phyloP scores from a whole-genome alignment of 2,329 filamentous ascomycete species.

The Paraphaeosphaeria sporulosa region DNA sequence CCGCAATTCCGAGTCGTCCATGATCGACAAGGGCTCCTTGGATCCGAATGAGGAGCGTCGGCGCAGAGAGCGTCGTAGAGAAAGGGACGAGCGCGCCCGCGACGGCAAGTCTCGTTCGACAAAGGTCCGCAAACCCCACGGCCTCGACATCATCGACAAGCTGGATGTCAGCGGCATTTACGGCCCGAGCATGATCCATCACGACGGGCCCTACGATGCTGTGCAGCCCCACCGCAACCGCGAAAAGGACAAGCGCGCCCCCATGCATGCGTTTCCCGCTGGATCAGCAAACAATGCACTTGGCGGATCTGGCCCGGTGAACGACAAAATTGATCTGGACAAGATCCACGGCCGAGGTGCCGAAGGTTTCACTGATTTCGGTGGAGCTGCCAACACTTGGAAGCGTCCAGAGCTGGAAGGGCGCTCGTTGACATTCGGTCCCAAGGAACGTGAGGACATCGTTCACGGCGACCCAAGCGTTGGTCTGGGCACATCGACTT shows the following conservation, averaged over 20 bases:
- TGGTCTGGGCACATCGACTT: conserved; percentile 92
- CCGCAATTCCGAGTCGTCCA: conserved; percentile 82
- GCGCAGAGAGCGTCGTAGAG: conserved; percentile 57
- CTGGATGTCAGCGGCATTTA: conserved; percentile 96
- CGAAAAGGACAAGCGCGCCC: conserved; percentile 80
- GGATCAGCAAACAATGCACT: conserved; percentile 92
- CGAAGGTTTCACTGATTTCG: conserved; percentile 88
- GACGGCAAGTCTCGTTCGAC: conserved; percentile 47
- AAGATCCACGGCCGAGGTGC: conserved; percentile 84
- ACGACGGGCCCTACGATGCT: conserved; percentile 96
- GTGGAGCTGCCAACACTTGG: conserved; percentile 47
- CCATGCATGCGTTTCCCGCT: conserved; percentile 95
- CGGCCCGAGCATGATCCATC: conserved; percentile 92
- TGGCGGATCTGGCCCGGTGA: conserved; percentile 85
- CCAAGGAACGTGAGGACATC: conserved; percentile 63
- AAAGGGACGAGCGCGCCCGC: conserved; percentile 56
- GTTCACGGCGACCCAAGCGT: conserved; percentile 85
- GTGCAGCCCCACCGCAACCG: conserved; percentile 94
- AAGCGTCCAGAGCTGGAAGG: conserved; percentile 40
- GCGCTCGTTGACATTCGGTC: conserved; percentile 37
- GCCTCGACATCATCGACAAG: conserved; percentile 92
- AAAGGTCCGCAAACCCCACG: conserved; percentile 52
- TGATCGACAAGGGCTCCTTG: conserved; percentile 68
- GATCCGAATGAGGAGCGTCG: conserved; percentile 68
- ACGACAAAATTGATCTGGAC: conserved; percentile 81